Conservation (phyloP, 192 early-diverging fungal genomes). For the Coemansia sp. region DNA sequence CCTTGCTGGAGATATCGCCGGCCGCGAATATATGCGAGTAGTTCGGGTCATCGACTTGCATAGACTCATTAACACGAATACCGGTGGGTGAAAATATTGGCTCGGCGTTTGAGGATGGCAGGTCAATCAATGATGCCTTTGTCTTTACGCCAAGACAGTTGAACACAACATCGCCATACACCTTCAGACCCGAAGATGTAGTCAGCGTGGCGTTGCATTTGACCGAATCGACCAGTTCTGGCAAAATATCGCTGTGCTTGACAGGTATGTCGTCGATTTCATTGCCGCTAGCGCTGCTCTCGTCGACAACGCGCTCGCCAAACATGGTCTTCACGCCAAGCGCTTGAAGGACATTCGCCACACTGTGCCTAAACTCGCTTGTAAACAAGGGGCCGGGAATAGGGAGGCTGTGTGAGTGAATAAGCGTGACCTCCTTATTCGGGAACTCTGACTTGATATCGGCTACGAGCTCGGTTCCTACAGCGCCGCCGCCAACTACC, state of each 20-base stretch:
- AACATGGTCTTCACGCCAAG: constrained; percentile 54
- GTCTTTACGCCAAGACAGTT: constrained; percentile 36
- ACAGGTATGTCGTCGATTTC: constrained; percentile 16
- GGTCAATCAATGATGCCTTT: constrained; percentile 30
- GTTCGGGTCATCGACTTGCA: constrained; percentile 66
- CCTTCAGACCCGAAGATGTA: constrained; percentile 21
- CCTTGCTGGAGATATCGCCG: constrained; percentile 65
- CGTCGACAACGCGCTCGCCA: constrained; percentile 52
- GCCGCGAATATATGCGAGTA: constrained; percentile 72
- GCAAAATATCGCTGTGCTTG: constrained; percentile 38
- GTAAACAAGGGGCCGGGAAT: constrained; percentile 42
- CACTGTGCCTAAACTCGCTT: constrained; percentile 57
- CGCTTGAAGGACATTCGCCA: constrained; percentile 36
- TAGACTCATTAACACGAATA: constrained; percentile 55
- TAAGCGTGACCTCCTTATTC: constrained; percentile 37
- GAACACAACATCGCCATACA: constrained; percentile 40
- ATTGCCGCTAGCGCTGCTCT: constrained; percentile 21
- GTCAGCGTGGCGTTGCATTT: constrained; percentile 39
- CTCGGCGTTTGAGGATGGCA: constrained; percentile 30
- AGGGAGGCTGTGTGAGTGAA: constrained; percentile 59
- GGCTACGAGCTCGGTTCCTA: constrained; percentile 72
- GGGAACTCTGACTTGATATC: constrained; percentile 57
- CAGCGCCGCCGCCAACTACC: constrained; percentile 72
- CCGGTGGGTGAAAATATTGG: constrained; percentile 31
- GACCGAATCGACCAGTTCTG: constrained; percentile 46